Conservation (phyloP, 352 stramenopile species). For the Pythium biforme region DNA sequence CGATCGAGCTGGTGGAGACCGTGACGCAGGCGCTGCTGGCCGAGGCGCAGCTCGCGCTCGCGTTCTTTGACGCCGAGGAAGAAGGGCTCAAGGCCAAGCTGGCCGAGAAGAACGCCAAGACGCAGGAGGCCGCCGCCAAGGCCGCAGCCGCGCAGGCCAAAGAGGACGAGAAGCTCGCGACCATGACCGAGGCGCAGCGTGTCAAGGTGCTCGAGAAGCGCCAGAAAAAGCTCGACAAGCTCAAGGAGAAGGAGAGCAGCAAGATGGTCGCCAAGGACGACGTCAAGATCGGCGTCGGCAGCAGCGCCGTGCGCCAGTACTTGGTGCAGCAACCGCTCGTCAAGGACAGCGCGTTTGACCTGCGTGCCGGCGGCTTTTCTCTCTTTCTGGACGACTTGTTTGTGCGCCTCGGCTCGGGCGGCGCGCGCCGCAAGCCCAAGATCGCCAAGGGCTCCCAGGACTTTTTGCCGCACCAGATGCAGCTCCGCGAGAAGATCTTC, state of each 20-base stretch:
- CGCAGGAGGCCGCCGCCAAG: slow-evolving; percentile 66
- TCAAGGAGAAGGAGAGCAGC: slow-evolving; percentile 71
- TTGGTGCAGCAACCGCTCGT: slow-evolving; percentile 6
- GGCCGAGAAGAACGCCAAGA: slow-evolving; percentile 58
- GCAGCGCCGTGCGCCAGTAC: slow-evolving; percentile 59
- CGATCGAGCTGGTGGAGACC: slow-evolving; percentile 53
- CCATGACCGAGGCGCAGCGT: slow-evolving; percentile 73
- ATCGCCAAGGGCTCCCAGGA: slow-evolving; percentile 94
- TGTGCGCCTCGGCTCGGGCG: slow-evolving; percentile 60
- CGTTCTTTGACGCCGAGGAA: slow-evolving; percentile 64
- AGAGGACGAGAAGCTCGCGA: slow-evolving; percentile 80
- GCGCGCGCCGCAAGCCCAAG: slow-evolving; percentile 80
- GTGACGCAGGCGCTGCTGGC: slow-evolving; percentile 36
- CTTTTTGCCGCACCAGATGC: slow-evolving; percentile 96
- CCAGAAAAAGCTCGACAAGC: slow-evolving; percentile 72
- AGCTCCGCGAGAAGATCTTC: slow-evolving; percentile 96
- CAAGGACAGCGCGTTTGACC: slow-evolving; percentile 50
- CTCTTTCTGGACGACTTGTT: slow-evolving; percentile 68
- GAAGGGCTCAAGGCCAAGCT: slow-evolving; percentile 49
- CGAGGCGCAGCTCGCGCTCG: slow-evolving; percentile 51
- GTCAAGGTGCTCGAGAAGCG: slow-evolving; percentile 38
- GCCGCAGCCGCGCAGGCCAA: slow-evolving; percentile 71
- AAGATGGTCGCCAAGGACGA: slow-evolving; percentile 73
- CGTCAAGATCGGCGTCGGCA: slow-evolving; percentile 65
- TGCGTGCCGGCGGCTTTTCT: slow-evolving; percentile 49